Evolutionary conservation across 1,284 basidiomycete genomes (phyloP).

Genomic region (Cutaneotrichosporon sp.): DNA sequence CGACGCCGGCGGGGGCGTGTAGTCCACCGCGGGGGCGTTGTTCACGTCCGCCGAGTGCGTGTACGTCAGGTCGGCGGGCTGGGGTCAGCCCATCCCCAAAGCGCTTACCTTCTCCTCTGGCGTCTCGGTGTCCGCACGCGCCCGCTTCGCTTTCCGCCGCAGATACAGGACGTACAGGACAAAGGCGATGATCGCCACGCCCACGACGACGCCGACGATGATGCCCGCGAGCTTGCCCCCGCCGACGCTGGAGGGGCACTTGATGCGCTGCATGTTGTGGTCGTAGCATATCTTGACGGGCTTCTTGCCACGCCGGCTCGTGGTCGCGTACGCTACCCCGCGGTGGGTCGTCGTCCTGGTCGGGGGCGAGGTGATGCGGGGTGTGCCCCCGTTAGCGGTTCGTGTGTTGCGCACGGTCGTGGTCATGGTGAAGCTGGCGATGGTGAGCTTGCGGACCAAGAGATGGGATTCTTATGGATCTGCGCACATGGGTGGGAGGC

Average conservation of each 20-base stretch:
- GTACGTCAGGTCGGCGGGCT: background rate
- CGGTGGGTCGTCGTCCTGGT: background rate
- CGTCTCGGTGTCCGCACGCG: background rate
- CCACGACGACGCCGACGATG: constrained; percentile 1
- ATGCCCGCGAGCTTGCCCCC: background rate
- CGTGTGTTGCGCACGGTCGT: no score
- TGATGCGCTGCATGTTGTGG: background rate
- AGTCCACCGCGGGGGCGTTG: background rate
- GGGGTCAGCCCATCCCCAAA: background rate
- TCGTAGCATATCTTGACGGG: background rate
- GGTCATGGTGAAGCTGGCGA: no score
- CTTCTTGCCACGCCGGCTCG: background rate
- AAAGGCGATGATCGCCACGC: background rate
- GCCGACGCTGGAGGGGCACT: background rate
- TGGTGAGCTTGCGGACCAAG: no score
- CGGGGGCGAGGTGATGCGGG: background rate
- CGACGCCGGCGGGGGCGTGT: background rate
- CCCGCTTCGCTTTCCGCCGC: background rate
- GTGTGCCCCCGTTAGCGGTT: no score
- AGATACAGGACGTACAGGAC: background rate
- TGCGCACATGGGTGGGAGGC: no score
- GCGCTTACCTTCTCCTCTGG: no score
- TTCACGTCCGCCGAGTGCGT: background rate
- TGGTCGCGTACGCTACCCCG: background rate
- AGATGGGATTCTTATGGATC: no score